Conservation (phyloP, 495 filamentous ascomycete species). For the Alectoria sarmentosa region DNA sequence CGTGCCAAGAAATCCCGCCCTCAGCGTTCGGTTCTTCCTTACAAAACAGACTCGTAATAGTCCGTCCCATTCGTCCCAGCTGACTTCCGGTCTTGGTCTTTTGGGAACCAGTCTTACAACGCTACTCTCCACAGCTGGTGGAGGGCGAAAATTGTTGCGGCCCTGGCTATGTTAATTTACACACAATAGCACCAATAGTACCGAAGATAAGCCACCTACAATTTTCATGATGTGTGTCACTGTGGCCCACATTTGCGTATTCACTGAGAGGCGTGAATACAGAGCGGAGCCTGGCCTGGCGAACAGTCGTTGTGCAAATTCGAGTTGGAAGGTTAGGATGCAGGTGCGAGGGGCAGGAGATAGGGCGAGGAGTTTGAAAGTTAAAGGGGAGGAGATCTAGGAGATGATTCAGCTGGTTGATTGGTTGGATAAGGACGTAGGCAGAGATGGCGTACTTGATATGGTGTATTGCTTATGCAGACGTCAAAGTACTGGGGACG, state of each 20-base stretch:
- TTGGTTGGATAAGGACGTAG: background rate
- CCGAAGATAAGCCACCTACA: constrained; percentile 25
- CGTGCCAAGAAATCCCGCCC: constrained; percentile 66
- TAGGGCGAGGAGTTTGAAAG: constrained; percentile 79
- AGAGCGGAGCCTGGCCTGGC: constrained; percentile 74
- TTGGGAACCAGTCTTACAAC: constrained; percentile 76
- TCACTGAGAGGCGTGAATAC: constrained; percentile 80
- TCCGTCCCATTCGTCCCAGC: constrained; percentile 93
- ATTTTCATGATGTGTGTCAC: constrained; percentile 88
- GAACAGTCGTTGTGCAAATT: constrained; percentile 70
- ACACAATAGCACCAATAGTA: too few relatives aligned
- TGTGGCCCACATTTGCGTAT: constrained; percentile 91
- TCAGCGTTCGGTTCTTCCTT: constrained; percentile 68
- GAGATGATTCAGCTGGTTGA: background rate
- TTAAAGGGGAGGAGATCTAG: constrained; percentile 82
- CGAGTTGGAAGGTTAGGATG: constrained; percentile 84
- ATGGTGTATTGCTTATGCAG: constrained; percentile 90
- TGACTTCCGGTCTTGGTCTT: constrained; percentile 72
- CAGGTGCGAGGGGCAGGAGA: constrained; percentile 68
- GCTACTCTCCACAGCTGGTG: constrained; percentile 80
- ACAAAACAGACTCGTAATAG: constrained; percentile 79
- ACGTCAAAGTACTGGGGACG: constrained; percentile 61
- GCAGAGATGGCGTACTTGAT: constrained; percentile 44
- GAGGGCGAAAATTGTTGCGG: constrained; percentile 90
- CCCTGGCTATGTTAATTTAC: constrained; percentile 26